phyloP scores from a whole-genome alignment of 2,329 filamentous ascomycete genomes.

The Apiospora malaysiana region DNA sequence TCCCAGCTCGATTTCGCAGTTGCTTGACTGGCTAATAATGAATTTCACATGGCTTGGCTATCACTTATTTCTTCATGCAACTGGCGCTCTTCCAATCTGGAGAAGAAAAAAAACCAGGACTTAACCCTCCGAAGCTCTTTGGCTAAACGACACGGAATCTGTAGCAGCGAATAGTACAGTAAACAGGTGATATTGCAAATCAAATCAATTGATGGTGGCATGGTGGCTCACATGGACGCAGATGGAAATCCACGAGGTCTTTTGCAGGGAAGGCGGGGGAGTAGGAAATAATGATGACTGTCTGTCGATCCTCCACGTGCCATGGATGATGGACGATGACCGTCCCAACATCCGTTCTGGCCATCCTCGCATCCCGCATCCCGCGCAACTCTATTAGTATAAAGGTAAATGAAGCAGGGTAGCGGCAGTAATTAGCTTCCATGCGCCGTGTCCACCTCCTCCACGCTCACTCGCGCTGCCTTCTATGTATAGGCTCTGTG shows the following conservation, averaged over 20 bases:
- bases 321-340: too few species aligned
- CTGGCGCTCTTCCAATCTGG: neutral
- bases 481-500: neutral
- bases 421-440: neutral
- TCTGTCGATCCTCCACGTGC: conserved; percentile 12
- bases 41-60: neutral
- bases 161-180: neutral
- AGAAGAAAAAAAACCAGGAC: neutral
- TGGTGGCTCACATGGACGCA: conserved; percentile 13
- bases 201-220: neutral
- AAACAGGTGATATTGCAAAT: neutral
- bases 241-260: neutral
- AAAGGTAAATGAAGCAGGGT: neutral
- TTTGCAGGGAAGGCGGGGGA: neutral
- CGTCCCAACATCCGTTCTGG: neutral
- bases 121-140: neutral
- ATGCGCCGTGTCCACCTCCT: conserved; percentile 5
- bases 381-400: neutral
- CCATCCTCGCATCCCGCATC: neutral
- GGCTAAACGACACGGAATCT: neutral
- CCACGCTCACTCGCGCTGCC: neutral
- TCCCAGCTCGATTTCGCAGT: neutral
- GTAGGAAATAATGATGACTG: neutral
- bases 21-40: neutral
- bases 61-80: neutral